Percentiles rank a stretch among this genome's conserved stretches.
phyloP scores from a whole-genome alignment of 345 rosid genomes.

The Citrus medica region DNA sequence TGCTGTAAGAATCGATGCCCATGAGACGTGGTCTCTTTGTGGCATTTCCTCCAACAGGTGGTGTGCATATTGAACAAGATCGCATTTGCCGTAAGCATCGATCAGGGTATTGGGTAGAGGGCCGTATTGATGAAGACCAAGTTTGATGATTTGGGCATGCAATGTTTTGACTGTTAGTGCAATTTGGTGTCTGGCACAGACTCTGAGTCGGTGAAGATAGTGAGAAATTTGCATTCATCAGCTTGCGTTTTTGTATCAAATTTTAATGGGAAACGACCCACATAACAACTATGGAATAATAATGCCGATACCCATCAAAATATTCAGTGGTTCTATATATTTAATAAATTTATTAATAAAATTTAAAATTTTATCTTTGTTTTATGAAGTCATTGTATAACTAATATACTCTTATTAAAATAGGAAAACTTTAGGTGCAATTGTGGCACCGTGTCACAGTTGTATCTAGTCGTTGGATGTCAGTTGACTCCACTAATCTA shows the following conservation, averaged over 20 bases:
- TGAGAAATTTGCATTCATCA: constrained; percentile 43
- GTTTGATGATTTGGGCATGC: constrained; percentile 54
- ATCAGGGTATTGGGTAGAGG: constrained; percentile 47
- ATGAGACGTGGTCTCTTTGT: constrained; percentile 52
- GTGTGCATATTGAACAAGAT: constrained; percentile 36
- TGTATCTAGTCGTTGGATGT: no score
- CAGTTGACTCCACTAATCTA: no score
- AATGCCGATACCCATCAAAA: no score
- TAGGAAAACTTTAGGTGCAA: no score
- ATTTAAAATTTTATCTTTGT: no score
- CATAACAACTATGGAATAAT: no score
- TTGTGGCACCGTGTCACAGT: no score
- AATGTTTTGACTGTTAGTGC: constrained; percentile 28
- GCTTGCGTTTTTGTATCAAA: not conserved
- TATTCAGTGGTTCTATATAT: no score
- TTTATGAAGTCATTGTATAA: no score
- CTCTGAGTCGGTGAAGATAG: constrained; percentile 43
- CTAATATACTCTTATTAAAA: no score
- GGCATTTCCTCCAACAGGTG: constrained; percentile 63
- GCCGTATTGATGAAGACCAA: constrained; percentile 30
- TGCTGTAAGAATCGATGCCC: constrained; percentile 73
- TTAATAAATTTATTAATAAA: no score
- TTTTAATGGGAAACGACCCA: not conserved
- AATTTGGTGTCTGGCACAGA: constrained; percentile 34
- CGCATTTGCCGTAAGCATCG: constrained; percentile 51